Percentiles rank a stretch among this genome's conserved stretches.
phyloP scores from a whole-genome alignment of 805 yeast species.

The Ogataea ramenticola region DNA sequence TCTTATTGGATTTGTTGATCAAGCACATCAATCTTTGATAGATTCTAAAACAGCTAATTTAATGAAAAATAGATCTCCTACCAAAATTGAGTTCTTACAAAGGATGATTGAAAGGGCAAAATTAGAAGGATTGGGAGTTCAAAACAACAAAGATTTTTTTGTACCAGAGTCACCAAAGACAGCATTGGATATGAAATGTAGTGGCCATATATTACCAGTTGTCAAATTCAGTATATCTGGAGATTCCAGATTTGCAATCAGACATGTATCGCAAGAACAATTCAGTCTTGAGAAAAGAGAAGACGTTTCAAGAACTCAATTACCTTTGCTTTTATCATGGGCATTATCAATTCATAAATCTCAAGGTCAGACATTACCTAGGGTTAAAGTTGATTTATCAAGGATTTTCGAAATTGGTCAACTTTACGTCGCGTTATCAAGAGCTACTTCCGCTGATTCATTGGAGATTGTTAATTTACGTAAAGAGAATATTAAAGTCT shows the following conservation, averaged over 20 bases:
- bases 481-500: conserved; percentile 48
- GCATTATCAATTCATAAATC: conserved; percentile 80
- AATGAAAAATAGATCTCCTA: not conserved
- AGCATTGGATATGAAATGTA: not conserved
- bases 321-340: conserved; percentile 74
- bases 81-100: not conserved
- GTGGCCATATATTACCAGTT: conserved; percentile 28
- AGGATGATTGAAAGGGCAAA: not conserved
- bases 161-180: not conserved
- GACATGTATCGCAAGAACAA: conserved; percentile 27
- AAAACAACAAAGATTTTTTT: not conserved
- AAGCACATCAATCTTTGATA: not conserved
- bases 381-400: conserved; percentile 62
- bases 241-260: conserved; percentile 22
- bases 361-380: conserved; percentile 74
- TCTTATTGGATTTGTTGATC: conserved; percentile 2
- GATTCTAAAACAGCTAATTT: not conserved
- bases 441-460: conserved; percentile 64
- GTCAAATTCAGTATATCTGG: conserved; percentile 35
- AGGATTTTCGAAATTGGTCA: conserved; percentile 75
- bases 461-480: conserved; percentile 63
- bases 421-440: conserved; percentile 73
- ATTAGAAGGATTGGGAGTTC: no score
- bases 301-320: conserved; percentile 40
- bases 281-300: conserved; percentile 25